Evolutionary conservation across 305 asterid species (phyloP), one percentile per base, ranked within the genome.

Genomic region (Rubia peregrina): DNA sequence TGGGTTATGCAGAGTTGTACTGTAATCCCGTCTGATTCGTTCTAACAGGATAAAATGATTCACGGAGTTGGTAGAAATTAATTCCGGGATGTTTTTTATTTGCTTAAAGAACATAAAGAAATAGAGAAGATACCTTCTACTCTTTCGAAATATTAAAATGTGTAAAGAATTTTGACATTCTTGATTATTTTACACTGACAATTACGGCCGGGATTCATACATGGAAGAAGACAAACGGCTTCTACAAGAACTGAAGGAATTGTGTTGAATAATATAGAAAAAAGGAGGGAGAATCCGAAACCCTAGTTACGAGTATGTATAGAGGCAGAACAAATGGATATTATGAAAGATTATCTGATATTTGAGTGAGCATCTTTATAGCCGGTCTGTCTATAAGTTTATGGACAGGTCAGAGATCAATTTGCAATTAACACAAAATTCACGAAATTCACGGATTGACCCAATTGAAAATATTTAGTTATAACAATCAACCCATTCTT

Each of bases 21-120:
- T 68, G 63, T 69, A 70, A 77, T 79, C 73, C 65, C 62, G 60
- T 73, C 68, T 73, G 76, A 72, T 75, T 80, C 74, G 70, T 71
- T 76, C 63, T 74, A 26, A 51, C 36, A 60, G 60, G 69, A 81
- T 75, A 73, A 66, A 79, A 83, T 79, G 77, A 81, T 78, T 22
- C 24, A 57, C 10, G 76, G 61, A 74, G 87, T 82, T 74, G 86
- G 87, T 77, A 71, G 78, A 77, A 74, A 62, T 36, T 64, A 17
- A 64, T 61, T 71, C 51, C 7, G 22, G 57, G 57, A 6, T 78
- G 55, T 51, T 69, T 78, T 63, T 49, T 11, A 21, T 22, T 61
- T 7, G 8, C 13, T 30, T 61, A 33, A 61, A n/a, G 3, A 61
- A 61, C 10, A 33, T 55, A 60, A 67, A 56, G 59, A 61, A 69